These are phyloP conservation scores for Hordeum pubiflorum DNA, from an alignment of 202 grass and related monocot genomes.

Conservation along the genomic window DNA sequence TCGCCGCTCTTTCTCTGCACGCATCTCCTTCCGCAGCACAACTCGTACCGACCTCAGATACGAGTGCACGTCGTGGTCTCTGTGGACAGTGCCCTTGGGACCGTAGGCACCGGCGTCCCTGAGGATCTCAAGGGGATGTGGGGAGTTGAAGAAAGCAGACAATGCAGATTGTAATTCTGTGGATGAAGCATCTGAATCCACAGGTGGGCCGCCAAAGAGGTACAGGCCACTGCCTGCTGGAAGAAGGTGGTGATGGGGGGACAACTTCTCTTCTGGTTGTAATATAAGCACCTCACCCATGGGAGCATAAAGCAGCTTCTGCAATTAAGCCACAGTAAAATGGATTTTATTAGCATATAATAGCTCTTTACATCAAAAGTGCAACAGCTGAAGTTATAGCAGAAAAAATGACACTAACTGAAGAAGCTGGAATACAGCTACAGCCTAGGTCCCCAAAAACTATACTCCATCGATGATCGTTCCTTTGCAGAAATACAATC, in stretches of 20 bases:
- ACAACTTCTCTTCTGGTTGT: slow-evolving; percentile 71
- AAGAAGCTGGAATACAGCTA: too few species aligned
- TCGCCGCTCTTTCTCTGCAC: slow-evolving; percentile 25
- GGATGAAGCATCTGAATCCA: too few species aligned
- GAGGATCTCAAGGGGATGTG: slow-evolving; percentile 82
- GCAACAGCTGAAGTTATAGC: background rate
- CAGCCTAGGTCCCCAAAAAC: too few species aligned
- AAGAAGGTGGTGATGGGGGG: slow-evolving; percentile 80
- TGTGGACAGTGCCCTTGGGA: slow-evolving; percentile 47
- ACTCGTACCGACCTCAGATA: slow-evolving; percentile 55
- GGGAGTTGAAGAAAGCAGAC: slow-evolving; percentile 82
- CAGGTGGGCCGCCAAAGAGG: too few species aligned
- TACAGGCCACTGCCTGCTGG: slow-evolving; percentile 64
- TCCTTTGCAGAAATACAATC: too few species aligned
- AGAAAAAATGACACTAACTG: too few species aligned
- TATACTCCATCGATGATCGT: too few species aligned
- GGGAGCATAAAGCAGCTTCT: slow-evolving; percentile 79
- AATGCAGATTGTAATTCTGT: slow-evolving; percentile 50
- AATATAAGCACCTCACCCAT: slow-evolving; percentile 80
- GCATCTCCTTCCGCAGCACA: slow-evolving; percentile 55
- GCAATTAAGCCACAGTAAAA: slow-evolving; percentile 10
- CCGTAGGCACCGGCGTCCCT: slow-evolving; percentile 66
- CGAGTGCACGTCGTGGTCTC: slow-evolving; percentile 76
- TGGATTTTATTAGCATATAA: background rate
- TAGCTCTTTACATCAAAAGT: too few species aligned